Evolutionary conservation across 352 stramenopile genomes (phyloP).

Genomic region (Achlya hypogyna): DNA sequence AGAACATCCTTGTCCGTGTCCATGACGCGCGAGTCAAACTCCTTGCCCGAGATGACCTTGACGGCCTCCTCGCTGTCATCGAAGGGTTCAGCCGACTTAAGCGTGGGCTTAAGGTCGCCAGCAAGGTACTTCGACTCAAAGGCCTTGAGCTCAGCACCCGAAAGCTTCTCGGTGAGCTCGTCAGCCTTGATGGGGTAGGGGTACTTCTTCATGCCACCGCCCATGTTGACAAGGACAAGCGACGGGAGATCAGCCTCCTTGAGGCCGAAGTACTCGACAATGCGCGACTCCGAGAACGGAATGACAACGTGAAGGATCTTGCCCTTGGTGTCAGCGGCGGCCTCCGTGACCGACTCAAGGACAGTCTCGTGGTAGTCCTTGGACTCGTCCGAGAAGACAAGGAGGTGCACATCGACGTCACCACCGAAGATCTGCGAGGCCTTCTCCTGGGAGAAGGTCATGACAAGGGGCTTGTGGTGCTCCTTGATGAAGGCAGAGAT

Average conservation of each 20-base stretch:
- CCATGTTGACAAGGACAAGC: conserved; percentile 87
- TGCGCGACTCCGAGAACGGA: conserved; percentile 75
- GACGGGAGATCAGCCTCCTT: conserved; percentile 77
- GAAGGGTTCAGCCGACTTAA: conserved; percentile 89
- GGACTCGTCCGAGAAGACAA: conserved; percentile 73
- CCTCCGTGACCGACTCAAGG: conserved; percentile 45
- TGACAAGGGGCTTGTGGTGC: conserved; percentile 83
- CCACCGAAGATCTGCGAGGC: conserved; percentile 87
- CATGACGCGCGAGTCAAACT: conserved; percentile 85
- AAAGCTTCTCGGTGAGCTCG: conserved; percentile 65
- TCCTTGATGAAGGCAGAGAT: conserved; percentile 59
- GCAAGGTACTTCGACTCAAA: conserved; percentile 82
- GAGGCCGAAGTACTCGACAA: conserved; percentile 92
- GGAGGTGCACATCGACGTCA: conserved; percentile 76
- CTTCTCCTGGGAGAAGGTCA: conserved; percentile 86
- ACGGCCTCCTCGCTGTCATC: conserved; percentile 85
- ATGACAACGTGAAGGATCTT: conserved; percentile 87
- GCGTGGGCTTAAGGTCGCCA: conserved; percentile 74
- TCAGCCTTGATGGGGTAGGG: conserved; percentile 60
- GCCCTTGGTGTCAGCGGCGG: conserved; percentile 73
- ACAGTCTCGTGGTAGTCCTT: conserved; percentile 57
- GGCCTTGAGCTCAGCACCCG: conserved; percentile 38
- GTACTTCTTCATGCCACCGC: conserved; percentile 90
- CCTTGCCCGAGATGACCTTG: conserved; percentile 89
- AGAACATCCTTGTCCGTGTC: conserved; percentile 83